Evolutionary conservation across 306 rosid genomes (phyloP), one percentile per base, ranked within the genome.

Genomic region (Cicer cuneatum): DNA sequence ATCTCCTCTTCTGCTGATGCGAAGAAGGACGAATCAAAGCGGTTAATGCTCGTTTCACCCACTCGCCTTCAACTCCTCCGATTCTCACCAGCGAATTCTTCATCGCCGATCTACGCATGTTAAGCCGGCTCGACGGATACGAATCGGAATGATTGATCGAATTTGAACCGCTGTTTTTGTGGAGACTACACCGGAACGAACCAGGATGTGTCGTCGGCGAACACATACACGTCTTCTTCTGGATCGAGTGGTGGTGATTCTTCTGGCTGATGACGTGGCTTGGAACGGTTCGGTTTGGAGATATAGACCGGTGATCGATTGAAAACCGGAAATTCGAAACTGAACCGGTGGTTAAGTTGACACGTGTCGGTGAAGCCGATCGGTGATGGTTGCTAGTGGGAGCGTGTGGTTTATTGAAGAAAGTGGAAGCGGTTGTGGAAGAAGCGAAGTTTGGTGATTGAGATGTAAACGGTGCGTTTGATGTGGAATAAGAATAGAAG

Each of bases 91-190:
- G 63, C 24, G 99, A 95, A 71, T 95, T 95, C 76, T 85, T 92
- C 99, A 95, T 95, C 2, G 99, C 99, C 13, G 99, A 95, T 81
- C 96, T 87, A 18, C 90, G 93, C 99, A 92, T 95, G 60, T 95
- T 92, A 6, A 90, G 83, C 8, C 96, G 83, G 10, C 66, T 83
- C 0, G 92, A 72, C 1, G 97, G 95, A 46, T 51, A 89, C 19
- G 96, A 71, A 12, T 73, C 85, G 0, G 78, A 33, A 12, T 75
- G 73, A 2, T 72, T 73, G 39, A 35, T 56, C 33, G 89, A 86
- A 39, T 51, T 68, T 0, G 4, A 90, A 89, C 60, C 69, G 0
- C 6, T 12, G 60, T 82, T 90, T 80, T 89, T 95, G 76, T 95
- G 99, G 1, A 95, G 89, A 47, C 98, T 90, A 75, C 99, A 95